Conservation (phyloP, 2,329 filamentous ascomycete species). For the Botrytis cinerea region DNA sequence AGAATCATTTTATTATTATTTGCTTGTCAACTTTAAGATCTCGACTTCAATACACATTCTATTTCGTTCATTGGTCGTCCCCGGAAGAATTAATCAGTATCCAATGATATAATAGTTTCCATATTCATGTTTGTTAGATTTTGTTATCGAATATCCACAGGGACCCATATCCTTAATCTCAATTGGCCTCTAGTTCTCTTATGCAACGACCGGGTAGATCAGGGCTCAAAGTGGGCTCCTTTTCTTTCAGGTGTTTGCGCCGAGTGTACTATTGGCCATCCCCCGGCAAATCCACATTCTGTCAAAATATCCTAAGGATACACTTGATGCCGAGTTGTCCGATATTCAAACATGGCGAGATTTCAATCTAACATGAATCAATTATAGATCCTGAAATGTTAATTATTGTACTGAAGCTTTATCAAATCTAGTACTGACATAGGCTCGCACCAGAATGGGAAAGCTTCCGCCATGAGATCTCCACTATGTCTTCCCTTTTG, state of each 20-base stretch:
- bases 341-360: neutral
- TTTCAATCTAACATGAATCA: neutral
- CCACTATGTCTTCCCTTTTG: neutral
- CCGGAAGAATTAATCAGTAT: neutral
- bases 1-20: neutral
- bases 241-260: slow-evolving; percentile 2
- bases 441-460: neutral
- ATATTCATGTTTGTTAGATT: neutral
- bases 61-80: neutral
- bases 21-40: neutral
- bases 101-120: neutral
- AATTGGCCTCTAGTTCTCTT: neutral
- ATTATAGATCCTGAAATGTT: neutral
- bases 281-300: neutral
- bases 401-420: neutral
- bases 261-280: neutral
- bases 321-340: slow-evolving; percentile 2
- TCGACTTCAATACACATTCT: neutral
- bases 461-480: neutral
- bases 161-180: neutral
- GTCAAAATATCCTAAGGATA: neutral
- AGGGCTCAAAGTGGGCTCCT: neutral
- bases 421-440: neutral
- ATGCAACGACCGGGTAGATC: neutral
- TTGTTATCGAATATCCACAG: slow-evolving; percentile 7